A percentile compares a stretch with the other conserved stretches of the same genome.
Conservation (phyloP, 2,329 filamentous ascomycete species). For the Paracorniculantispora psalliotae region DNA sequence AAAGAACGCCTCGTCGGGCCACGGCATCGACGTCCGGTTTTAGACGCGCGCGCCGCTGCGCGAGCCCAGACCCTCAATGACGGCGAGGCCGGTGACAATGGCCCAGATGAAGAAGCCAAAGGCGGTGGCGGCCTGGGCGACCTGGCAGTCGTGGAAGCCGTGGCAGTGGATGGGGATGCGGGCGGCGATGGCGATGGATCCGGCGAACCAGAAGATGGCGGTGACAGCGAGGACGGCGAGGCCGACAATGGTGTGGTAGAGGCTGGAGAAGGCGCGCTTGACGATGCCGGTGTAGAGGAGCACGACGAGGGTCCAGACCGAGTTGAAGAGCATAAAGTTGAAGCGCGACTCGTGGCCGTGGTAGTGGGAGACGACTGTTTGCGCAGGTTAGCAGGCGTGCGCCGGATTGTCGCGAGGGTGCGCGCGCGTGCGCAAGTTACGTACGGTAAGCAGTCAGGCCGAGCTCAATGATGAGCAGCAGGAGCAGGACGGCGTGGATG, state of each 20-base stretch:
- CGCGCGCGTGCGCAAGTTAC: constrained; percentile 20
- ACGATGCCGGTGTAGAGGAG: constrained; percentile 65
- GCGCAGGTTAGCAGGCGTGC: too few species aligned
- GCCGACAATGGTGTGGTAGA: constrained; percentile 61
- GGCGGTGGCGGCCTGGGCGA: constrained; percentile 58
- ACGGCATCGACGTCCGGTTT: too few species aligned
- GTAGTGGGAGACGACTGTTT: constrained; percentile 52
- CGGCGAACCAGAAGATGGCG: constrained; percentile 85
- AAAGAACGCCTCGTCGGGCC: too few species aligned
- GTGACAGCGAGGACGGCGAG: constrained; percentile 66
- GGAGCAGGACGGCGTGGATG: constrained; percentile 56
- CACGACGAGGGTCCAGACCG: constrained; percentile 70
- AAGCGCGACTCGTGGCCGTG: constrained; percentile 43
- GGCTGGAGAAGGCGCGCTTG: constrained; percentile 55
- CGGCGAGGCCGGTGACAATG: constrained; percentile 43
- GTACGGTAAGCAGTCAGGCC: constrained; percentile 70
- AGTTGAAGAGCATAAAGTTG: constrained; percentile 76
- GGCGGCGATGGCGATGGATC: constrained; percentile 72
- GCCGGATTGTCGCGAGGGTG: neutral
- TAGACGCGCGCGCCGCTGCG: constrained; percentile 25
- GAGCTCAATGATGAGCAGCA: constrained; percentile 70
- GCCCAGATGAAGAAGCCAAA: constrained; percentile 63
- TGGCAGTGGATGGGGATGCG: constrained; percentile 53
- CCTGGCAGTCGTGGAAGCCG: constrained; percentile 49
- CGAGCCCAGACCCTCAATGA: constrained; percentile 41